phyloP scores from a whole-genome alignment of 2,329 filamentous ascomycete genomes.

The Sporothrix inflata region DNA sequence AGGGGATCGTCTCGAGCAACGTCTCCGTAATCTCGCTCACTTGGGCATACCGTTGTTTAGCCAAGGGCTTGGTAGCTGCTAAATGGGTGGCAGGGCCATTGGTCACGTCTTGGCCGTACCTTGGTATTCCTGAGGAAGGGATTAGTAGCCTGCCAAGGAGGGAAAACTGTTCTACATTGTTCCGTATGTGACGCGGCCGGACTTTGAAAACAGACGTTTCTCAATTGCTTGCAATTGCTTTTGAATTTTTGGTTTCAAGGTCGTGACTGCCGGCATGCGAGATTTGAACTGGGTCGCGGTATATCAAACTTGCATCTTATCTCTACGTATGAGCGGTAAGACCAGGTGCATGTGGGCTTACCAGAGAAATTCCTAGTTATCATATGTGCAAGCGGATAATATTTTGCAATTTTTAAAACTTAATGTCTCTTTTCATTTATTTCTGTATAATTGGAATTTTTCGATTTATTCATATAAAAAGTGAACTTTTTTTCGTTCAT shows the following conservation, averaged over 20 bases:
- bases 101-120: neutral
- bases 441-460: no score
- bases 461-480: no score
- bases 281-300: neutral
- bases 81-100: neutral
- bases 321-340: no score
- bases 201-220: neutral
- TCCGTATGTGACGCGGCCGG: neutral
- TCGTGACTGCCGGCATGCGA: neutral
- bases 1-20: neutral
- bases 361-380: no score
- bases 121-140: constrained; percentile 6
- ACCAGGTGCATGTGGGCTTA: no score
- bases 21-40: neutral
- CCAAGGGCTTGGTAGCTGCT: constrained; percentile 7
- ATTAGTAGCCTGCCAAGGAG: neutral
- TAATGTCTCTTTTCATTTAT: no score
- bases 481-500: no score
- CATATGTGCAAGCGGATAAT: no score
- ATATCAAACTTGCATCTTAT: no score
- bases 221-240: neutral
- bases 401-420: no score
- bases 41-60: neutral
- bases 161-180: neutral
- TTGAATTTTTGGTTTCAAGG: neutral